These are phyloP conservation scores for Creolimax fragrantissima DNA, from an alignment of 78 protist species.

Conservation along the genomic window DNA sequence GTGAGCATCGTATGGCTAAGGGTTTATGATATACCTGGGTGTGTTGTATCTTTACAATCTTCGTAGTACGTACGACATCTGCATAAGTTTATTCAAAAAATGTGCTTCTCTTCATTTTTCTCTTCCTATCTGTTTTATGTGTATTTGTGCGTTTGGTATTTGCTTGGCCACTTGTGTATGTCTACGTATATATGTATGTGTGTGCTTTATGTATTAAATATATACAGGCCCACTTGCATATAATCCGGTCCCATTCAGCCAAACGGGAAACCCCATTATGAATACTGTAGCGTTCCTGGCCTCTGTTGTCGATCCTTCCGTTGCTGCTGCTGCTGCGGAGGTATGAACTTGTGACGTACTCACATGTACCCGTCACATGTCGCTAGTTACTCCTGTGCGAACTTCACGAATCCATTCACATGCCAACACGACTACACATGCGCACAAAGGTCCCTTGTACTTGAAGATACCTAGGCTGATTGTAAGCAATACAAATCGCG, in stretches of 20 bases:
- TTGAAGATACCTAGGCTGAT: too few relatives aligned
- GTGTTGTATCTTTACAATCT: too few relatives aligned
- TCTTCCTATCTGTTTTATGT: background rate
- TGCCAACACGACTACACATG: too few relatives aligned
- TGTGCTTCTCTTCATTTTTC: background rate
- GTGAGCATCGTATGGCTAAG: background rate
- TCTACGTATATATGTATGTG: background rate
- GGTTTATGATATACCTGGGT: background rate
- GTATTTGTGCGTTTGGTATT: background rate
- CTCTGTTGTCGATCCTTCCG: slow-evolving; percentile 5
- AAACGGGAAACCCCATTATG: slow-evolving; percentile 24
- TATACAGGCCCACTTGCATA: background rate
- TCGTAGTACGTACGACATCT: too few relatives aligned
- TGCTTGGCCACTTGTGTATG: background rate
- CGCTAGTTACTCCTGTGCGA: background rate
- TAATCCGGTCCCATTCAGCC: background rate
- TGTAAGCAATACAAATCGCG: too few relatives aligned
- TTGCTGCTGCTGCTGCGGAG: slow-evolving; percentile 22
- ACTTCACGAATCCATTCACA: too few relatives aligned
- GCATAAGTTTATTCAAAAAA: background rate
- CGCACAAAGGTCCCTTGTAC: too few relatives aligned
- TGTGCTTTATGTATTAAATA: background rate
- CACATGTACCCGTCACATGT: background rate
- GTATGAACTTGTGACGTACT: background rate
- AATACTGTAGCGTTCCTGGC: slow-evolving; percentile 5